Conservation (phyloP, 495 filamentous ascomycete genomes). For the Trichoderma orchidacearum region DNA sequence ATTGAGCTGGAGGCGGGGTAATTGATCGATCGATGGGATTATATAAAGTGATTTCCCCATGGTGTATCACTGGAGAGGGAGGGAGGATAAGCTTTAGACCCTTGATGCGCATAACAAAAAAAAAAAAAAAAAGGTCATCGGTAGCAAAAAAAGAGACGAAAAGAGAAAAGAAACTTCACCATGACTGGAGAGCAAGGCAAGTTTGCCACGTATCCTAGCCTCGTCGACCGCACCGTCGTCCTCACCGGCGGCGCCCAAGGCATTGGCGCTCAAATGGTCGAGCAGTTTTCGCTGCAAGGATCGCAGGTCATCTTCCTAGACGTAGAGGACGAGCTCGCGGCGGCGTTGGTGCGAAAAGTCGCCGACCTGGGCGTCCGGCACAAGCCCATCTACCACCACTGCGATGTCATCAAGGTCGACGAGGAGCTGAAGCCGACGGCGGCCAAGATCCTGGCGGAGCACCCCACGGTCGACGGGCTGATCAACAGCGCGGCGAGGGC, state of each 20-base stretch:
- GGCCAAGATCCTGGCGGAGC: constrained; percentile 12
- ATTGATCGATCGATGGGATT: no score
- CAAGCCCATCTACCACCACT: constrained; percentile 17
- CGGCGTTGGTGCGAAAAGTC: constrained; percentile 10
- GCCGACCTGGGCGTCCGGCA: constrained; percentile 10
- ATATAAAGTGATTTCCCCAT: no score
- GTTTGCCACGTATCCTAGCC: constrained; percentile 19
- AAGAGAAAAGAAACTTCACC: neutral
- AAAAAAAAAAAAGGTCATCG: no score
- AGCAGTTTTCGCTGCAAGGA: constrained; percentile 23
- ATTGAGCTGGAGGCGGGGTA: no score
- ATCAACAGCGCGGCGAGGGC: constrained; percentile 25
- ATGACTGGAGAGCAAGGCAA: constrained; percentile 1
- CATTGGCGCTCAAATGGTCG: constrained; percentile 25
- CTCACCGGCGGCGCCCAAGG: constrained; percentile 28
- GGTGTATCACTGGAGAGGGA: no score
- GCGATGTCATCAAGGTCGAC: constrained; percentile 21
- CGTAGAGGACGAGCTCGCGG: constrained; percentile 11
- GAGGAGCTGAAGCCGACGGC: constrained; percentile 15
- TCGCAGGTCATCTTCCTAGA: constrained; percentile 26
- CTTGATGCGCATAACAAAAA: no score
- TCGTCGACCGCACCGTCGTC: constrained; percentile 19
- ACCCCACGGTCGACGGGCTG: constrained; percentile 19
- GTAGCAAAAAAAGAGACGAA: neutral
- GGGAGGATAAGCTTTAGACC: no score